Conservation (phyloP, 129 eudicot species). For the Ambrosia artemisiifolia region DNA sequence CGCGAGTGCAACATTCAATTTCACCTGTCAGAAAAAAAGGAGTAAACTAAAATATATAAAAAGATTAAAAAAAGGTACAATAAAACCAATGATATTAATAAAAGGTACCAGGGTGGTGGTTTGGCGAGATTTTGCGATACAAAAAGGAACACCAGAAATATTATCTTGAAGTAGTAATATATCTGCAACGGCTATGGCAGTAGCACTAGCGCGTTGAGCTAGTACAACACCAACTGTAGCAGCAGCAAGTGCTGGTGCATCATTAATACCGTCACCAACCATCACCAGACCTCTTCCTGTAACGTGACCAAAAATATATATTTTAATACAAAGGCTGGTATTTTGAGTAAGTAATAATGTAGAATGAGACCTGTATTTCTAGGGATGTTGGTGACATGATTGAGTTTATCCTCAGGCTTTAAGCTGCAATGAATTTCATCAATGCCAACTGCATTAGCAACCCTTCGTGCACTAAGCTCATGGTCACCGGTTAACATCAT, state of each 20-base stretch:
- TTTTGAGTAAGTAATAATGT: neutral
- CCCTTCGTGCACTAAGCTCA: constrained; percentile 84
- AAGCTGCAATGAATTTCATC: constrained; percentile 76
- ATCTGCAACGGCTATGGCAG: constrained; percentile 98
- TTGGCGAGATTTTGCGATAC: constrained; percentile 85
- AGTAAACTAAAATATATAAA: neutral
- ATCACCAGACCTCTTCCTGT: constrained; percentile 89
- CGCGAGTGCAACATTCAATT: constrained; percentile 90
- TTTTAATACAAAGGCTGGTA: neutral
- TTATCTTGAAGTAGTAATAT: constrained; percentile 84
- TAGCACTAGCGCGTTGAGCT: constrained; percentile 98
- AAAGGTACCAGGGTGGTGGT: constrained; percentile 71
- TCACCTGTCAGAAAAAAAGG: constrained; percentile 47
- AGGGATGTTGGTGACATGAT: constrained; percentile 79
- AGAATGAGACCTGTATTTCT: constrained; percentile 66
- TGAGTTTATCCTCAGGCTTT: constrained; percentile 96
- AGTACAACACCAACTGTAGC: constrained; percentile 91
- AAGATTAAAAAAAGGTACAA: neutral
- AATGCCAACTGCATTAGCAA: constrained; percentile 89
- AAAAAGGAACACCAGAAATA: constrained; percentile 90
- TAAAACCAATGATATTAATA: neutral
- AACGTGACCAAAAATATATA: constrained; percentile 2
- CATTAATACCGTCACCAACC: constrained; percentile 99
- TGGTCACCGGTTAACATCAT: constrained; percentile 99
- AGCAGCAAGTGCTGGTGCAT: constrained; percentile 98